phyloP scores from a whole-genome alignment of 75 land plant species.

The Chamaecyparis obtusa region DNA sequence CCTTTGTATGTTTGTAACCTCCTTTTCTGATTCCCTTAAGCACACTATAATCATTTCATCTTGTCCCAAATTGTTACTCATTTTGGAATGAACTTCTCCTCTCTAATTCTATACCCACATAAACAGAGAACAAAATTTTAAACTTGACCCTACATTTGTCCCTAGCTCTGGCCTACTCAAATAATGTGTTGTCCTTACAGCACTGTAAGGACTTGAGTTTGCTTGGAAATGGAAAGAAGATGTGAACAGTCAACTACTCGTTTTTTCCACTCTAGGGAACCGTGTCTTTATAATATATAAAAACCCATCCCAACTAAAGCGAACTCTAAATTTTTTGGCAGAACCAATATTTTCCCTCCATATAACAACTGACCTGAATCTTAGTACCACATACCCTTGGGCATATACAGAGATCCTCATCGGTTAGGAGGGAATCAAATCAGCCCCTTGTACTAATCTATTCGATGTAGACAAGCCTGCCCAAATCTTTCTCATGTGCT shows the following conservation, averaged over 20 bases:
- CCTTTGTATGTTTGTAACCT: slow-evolving; percentile 5
- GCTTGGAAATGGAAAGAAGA: slow-evolving; percentile 2
- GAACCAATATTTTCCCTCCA: neutral
- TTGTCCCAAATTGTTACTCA: neutral
- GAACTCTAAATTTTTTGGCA: slow-evolving; percentile 4
- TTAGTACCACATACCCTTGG: slow-evolving; percentile 3
- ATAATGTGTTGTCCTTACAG: slow-evolving; percentile 1
- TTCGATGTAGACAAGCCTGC: slow-evolving; percentile 2
- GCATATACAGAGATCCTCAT: slow-evolving; percentile 6
- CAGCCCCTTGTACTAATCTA: slow-evolving; percentile 4
- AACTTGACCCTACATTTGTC: neutral
- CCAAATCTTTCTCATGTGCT: slow-evolving; percentile 11
- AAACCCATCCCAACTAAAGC: neutral
- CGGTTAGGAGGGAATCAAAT: slow-evolving; percentile 6
- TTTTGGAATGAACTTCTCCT: neutral
- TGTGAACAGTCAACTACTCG: neutral
- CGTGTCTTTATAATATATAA: neutral
- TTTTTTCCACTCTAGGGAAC: neutral
- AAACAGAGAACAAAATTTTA: neutral
- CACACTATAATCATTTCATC: slow-evolving; percentile 7
- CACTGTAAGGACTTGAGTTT: neutral
- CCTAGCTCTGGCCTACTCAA: neutral
- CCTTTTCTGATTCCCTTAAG: neutral
- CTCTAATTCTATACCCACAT: neutral
- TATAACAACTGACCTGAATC: slow-evolving; percentile 1